Percentiles rank a stretch among this genome's conserved stretches.
Conservation (phyloP, 352 stramenopile genomes). For the Paralagenidium karlingii region DNA sequence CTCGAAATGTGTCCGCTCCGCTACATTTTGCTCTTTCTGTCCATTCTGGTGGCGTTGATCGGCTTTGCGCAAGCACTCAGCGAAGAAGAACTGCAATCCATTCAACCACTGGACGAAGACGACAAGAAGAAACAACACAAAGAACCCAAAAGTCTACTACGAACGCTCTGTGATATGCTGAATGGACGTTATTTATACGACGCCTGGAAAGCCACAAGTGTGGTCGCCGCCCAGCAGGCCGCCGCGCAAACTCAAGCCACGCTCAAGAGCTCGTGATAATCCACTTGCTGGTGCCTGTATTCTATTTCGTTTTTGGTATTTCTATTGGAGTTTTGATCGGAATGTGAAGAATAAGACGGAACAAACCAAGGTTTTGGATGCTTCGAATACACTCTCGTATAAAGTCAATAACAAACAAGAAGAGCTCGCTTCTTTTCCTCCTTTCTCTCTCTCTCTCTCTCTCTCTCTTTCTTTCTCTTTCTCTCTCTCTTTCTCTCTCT, state of each 20-base stretch:
- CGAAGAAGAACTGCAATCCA: conserved; percentile 42
- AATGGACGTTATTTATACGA: conserved; percentile 83
- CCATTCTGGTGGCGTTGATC: conserved; percentile 75
- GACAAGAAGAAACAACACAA: conserved; percentile 43
- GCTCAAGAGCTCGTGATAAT: no score
- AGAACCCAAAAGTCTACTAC: conserved; percentile 25
- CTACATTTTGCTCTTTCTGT: conserved; percentile 78
- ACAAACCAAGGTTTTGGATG: no score
- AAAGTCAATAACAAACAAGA: neutral
- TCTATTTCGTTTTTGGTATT: no score
- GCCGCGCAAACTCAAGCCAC: no score
- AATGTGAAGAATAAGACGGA: no score
- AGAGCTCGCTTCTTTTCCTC: neutral
- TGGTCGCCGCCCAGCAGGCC: conserved; percentile 1
- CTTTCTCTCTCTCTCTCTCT: no score
- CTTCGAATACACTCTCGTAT: neutral
- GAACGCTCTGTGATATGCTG: conserved; percentile 79
- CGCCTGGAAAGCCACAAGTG: conserved; percentile 30
- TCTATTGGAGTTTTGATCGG: no score
- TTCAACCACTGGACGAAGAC: conserved; percentile 21
- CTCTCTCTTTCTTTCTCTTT: no score
- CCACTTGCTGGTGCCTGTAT: no score
- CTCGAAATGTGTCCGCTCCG: conserved; percentile 62
- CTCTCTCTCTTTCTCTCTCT: no score
- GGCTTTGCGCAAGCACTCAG: conserved; percentile 66